Percentiles rank a stretch among this genome's conserved stretches.
Evolutionary conservation across 352 stramenopile genomes (phyloP).

Genomic region (Pythium brassicae): DNA sequence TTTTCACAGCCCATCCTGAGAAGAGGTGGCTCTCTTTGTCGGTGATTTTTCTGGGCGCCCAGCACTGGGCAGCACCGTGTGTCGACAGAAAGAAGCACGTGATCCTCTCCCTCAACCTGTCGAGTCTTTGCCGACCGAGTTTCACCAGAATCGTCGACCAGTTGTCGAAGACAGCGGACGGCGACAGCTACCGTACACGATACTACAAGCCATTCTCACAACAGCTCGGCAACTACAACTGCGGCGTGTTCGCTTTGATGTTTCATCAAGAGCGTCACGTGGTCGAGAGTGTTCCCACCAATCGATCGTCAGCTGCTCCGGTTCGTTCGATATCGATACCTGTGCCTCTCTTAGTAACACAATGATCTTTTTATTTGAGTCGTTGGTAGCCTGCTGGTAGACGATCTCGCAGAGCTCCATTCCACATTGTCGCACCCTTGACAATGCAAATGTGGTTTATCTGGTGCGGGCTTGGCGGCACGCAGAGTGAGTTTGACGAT

Average conservation of each 20-base stretch:
- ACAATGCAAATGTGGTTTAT: too few species aligned
- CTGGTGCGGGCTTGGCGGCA: too few species aligned
- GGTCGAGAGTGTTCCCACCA: not conserved
- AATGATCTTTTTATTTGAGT: not conserved
- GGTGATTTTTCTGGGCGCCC: not conserved
- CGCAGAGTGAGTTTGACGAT: too few species aligned
- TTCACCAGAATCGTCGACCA: not conserved
- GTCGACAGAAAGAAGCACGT: not conserved
- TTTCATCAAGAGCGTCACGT: not conserved
- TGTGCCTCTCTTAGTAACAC: not conserved
- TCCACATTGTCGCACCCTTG: not conserved
- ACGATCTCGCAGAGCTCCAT: too few species aligned
- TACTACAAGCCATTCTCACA: not conserved
- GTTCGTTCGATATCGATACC: not conserved
- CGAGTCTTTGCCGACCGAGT: not conserved
- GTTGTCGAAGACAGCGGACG: not conserved
- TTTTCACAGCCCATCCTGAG: not conserved
- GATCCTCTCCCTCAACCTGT: not conserved
- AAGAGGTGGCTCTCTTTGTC: not conserved
- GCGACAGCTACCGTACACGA: not conserved
- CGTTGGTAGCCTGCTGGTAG: not conserved
- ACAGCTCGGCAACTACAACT: slow-evolving; percentile 1
- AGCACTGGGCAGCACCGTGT: not conserved
- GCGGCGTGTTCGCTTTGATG: not conserved
- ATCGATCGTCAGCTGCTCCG: not conserved